Base-by-base conservation (phyloP, 805 yeast genomes). In the Sungouiozyma ichnusensis region DNA sequence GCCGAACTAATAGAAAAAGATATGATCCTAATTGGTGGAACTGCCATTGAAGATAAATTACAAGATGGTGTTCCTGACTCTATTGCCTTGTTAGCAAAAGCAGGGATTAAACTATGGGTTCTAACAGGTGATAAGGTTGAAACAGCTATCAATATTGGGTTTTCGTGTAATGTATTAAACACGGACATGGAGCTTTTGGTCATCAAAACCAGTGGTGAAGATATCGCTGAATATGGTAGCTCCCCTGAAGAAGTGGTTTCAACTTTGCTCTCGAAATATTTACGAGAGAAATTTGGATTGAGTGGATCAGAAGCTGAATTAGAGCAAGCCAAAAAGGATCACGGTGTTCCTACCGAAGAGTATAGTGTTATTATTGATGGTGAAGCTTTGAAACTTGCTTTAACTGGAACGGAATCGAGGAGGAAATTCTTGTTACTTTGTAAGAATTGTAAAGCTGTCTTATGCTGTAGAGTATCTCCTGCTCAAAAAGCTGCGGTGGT, bases 31-130 rank as follows among this genome's bases (percentile, higher is more conserved):
- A 63, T 84, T 16, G 94, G 94, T 53, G 94, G 92, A 49, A 84
- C 94, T 37, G 94, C 94, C 17, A 84, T 84, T 60, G 94, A 84
- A 61, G 94, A 84, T 66, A 69, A 87, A 56, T 65, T 84, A 46
- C 94, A 84, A 62, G 87, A 81, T 52, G 94, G 94, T 64, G 94
- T 84, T 39, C 92, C 92, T 1, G 90, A 82, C 49, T 74, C 92
- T 7, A 84, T 84, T 55, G 74, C 79, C 7, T 58, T 78, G 9
- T 65, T 84, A 44, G 82, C 74, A 13, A 69, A 76, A 50, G 92
- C 94, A 6, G 94, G 94, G 58, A 81, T 84, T 42, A 84, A 84
- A 59, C 65, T 84, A 42, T 84, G 94, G 94, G 92, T 84, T 37
- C 67, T 84, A 40, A 84, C 94, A 1, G 94, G 94, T 64, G 94